Base-by-base conservation (phyloP, 2,329 filamentous ascomycete genomes). In the Mycosphaerelloides madeirae region DNA sequence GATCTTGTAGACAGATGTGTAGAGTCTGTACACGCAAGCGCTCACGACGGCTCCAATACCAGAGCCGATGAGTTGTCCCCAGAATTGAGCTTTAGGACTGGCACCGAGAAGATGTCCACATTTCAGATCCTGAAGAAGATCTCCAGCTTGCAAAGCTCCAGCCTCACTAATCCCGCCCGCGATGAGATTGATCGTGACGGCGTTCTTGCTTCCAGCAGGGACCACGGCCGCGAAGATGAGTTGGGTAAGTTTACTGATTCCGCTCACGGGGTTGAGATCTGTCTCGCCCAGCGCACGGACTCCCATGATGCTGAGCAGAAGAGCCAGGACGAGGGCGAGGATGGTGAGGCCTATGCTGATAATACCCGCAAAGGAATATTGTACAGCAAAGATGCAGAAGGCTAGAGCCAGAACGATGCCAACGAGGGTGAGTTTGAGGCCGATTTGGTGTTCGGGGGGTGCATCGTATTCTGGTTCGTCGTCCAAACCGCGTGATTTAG, bases 91-190 rank as follows among this genome's bases (percentile, higher is more conserved):
- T 57, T 86, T 93, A 0, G 93, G 93, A 3, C 88, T 86, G 1
- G 93, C 93, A 9, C 91, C 90, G 1, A 98, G 77, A 0, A 98
- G 72, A 65, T 98, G 90, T 0, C 93, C 93, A 0, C 93, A 96
- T 66, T 98, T 98, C 22, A 98, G 77, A 63, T 98, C 93, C 64
- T 98, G 93, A 78, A 98, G 87, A 43, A 98, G 80, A 65, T 98
- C 93, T 7, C 93, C 93, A 2, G 93, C 91, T 71, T 98, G 93
- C 3, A 97, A 74, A 3, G 93, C 93, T 4, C 93, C 85, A 3
- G 83, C 81, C 65, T 90, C 85, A 9, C 81, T 85, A 22, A 98
- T 83, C 0, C 93, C 93, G 7, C 93, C 93, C 0, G 91, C 93
- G 6, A 98, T 81, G 1, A 98, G 78, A 62, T 98, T 98, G 62